A percentile compares a stretch with the other conserved stretches of the same genome.
Conservation (phyloP, 768 basidiomycete genomes). For the Lentinula edodes region DNA sequence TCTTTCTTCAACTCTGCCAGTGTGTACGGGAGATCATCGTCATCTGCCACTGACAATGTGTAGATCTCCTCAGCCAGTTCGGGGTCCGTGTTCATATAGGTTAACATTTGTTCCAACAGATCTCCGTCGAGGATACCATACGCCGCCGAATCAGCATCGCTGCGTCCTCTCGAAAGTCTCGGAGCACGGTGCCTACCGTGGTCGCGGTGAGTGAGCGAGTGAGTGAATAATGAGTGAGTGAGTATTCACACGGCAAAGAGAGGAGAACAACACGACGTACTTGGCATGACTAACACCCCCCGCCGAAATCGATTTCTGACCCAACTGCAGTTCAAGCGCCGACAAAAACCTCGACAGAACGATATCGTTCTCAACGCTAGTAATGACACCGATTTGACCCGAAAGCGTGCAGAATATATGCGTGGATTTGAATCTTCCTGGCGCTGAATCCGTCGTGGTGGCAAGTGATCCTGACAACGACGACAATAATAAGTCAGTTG, state of each 20-base stretch:
- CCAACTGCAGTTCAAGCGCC: slow-evolving; percentile 70
- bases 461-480: slow-evolving; percentile 54
- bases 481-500: neutral
- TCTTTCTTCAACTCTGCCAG: slow-evolving; percentile 33
- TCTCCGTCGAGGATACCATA: slow-evolving; percentile 87
- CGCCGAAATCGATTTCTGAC: slow-evolving; percentile 29
- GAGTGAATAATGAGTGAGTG: neutral
- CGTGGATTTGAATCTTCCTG: slow-evolving; percentile 42
- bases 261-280: slow-evolving; percentile 30
- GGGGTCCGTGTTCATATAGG: slow-evolving; percentile 31
- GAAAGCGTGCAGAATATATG: slow-evolving; percentile 74
- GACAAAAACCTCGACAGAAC: slow-evolving; percentile 53
- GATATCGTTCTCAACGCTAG: slow-evolving; percentile 52
- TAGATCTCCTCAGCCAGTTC: neutral
- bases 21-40: slow-evolving; percentile 34
- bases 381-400: slow-evolving; percentile 72
- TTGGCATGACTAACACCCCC: slow-evolving; percentile 57
- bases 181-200: slow-evolving; percentile 63
- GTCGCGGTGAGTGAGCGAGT: neutral
- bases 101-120: slow-evolving; percentile 53
- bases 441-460: slow-evolving; percentile 32
- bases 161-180: slow-evolving; percentile 46
- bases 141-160: slow-evolving; percentile 50
- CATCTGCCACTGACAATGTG: neutral
- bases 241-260: neutral